Base-by-base conservation (phyloP, 306 rosid species). In the Gastrolobium villosum region DNA sequence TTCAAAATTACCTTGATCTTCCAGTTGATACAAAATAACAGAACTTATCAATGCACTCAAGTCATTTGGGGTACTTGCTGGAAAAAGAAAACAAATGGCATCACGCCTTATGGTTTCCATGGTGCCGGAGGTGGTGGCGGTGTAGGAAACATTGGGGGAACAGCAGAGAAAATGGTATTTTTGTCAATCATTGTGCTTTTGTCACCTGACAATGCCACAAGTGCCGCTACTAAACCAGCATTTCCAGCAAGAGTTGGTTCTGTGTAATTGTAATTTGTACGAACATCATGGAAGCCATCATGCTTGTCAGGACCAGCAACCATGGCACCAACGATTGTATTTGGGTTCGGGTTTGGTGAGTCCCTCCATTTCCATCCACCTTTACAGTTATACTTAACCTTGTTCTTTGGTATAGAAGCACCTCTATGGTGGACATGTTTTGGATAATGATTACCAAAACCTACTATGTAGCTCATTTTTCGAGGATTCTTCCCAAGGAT, bases 121-220 rank as follows among this genome's bases (percentile, higher is more conserved):
- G 98, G 98, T 34, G 98, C 95, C 44, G 98, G 98, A 63, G 98
- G 98, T n/a, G 98, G 98, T 3, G 98, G 98, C 1, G 98, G 98
- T 49, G 97, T 94, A 31, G 98, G 98, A 71, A 94, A 94, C 98
- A 94, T 92, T 1, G 98, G 98, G 8, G 98, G 98, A 83, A 94
- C 91, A 10, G 98, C 94, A 4, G 97, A 90, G 92, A 94, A 94
- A 66, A 94, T 77, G 9, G 97, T 94, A 79, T 94, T 94, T 81
- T 92, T 94, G 82, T 94, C 98, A 40, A 94, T 88, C 5, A 87
- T 77, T 11, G 79, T 63, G 75, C 83, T 48, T 65, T 84, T 89
- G 60, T 94, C 98, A 34, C 98, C 98, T 0, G 98, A 94, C 87
- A 94, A 81, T 28, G 95, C 97, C 37, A 94, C 84, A 1, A 94